Base-by-base conservation (phyloP, 495 filamentous ascomycete species). In the Amphirosellinia nigrospora region DNA sequence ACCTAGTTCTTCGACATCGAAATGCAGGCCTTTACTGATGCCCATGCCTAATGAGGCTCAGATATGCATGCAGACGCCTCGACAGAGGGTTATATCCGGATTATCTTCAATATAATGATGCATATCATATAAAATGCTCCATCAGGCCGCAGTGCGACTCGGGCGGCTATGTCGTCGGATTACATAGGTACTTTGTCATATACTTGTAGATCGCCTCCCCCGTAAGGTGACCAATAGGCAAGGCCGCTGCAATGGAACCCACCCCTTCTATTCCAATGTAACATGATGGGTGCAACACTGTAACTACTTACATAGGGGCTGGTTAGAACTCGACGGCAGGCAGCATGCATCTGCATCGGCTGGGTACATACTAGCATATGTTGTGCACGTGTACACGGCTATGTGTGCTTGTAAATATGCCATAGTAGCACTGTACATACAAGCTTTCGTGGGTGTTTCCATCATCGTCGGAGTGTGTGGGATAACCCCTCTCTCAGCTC, bases 271-370 rank as follows among this genome's bases (percentile, higher is more conserved):
- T 64, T 23, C 61, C 61, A 36, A 30, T 64, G 61, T 45, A 64
- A 64, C 61, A 30, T 34, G 16, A 32, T 21, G 60, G 6, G n/a
- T n/a, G n/a, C n/a, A n/a, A n/a, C n/a, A n/a, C n/a, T n/a, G n/a
- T n/a, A n/a, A n/a, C n/a, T n/a, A n/a, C n/a, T n/a, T 53, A 30
- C 61, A 64, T 64, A 65, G 46, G 63, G 63, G 63, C 63, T 65
- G 61, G 39, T n/a, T 15, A 4, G 23, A 53, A 45, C 53, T n/a
- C 21, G 21, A 48, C 26, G 30, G 21, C 7, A 41, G 30, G 21
- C 7, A 41, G 38, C 36, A 36, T 36, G 19, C 55, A 58, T 53
- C 16, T 52, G 21, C 48, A 52, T 52, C 32, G 34, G 34, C n/a
- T 39, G 36, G 36, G 36, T 61, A 11, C 48, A 4, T 52, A 52